Percentiles rank a stretch among this genome's conserved stretches.
phyloP scores from a whole-genome alignment of 768 basidiomycete species.

The Coprinopsis sp. region DNA sequence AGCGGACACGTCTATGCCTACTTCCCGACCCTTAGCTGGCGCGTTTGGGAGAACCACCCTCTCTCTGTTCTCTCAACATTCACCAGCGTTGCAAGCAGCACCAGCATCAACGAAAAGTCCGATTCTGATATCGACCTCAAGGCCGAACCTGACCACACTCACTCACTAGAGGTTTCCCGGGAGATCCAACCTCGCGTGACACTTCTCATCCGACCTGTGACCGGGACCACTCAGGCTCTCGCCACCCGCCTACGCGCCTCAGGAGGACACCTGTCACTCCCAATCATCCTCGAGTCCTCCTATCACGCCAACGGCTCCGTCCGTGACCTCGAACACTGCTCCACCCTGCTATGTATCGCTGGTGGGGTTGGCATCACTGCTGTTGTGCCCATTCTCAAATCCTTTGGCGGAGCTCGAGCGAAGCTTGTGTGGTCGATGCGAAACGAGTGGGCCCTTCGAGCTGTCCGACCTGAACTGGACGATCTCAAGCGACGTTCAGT shows the following conservation, averaged over 20 bases:
- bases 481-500: background rate
- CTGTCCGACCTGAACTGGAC: constrained; percentile 4
- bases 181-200: background rate
- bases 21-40: constrained; percentile 9
- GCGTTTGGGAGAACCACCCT: constrained; percentile 12
- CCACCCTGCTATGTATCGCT: constrained; percentile 8
- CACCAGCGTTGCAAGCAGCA: background rate
- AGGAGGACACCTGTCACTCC: background rate
- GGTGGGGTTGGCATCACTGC: constrained; percentile 11
- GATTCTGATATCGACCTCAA: background rate
- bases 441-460: constrained; percentile 1
- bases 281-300: constrained; percentile 7
- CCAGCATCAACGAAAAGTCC: background rate
- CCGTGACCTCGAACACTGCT: constrained; percentile 5
- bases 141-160: background rate
- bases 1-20: constrained; percentile 8
- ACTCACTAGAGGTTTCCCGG: background rate
- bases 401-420: constrained; percentile 2
- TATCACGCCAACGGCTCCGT: constrained; percentile 8
- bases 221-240: background rate
- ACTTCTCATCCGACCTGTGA: constrained; percentile 7
- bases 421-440: constrained; percentile 7
- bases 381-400: constrained; percentile 5
- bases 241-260: constrained; percentile 6
- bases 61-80: constrained; percentile 8